A percentile compares a stretch with the other conserved stretches of the same genome.
These are phyloP conservation scores for Alternaria ventricosa DNA, from an alignment of 2,329 filamentous ascomycete genomes.

Conservation along the genomic window DNA sequence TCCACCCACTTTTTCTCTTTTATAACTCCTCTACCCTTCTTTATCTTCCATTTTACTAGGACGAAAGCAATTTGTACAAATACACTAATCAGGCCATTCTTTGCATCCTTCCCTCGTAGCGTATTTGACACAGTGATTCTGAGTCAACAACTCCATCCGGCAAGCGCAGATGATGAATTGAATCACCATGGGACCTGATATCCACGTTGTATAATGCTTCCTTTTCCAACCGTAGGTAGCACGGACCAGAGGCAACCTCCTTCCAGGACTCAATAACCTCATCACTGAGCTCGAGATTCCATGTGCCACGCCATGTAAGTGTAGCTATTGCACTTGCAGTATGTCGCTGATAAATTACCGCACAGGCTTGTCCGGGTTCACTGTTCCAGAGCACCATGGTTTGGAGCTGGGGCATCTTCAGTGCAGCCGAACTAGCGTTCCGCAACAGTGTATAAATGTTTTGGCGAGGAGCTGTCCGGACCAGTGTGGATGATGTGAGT, in stretches of 20 bases:
- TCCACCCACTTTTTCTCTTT: not conserved
- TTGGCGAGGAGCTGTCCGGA: constrained; percentile 21
- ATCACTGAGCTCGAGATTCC: constrained; percentile 25
- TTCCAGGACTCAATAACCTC: constrained; percentile 26
- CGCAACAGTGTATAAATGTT: constrained; percentile 25
- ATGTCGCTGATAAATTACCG: constrained; percentile 27
- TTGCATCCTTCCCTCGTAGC: constrained; percentile 24
- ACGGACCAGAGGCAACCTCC: not conserved
- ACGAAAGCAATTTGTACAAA: not conserved
- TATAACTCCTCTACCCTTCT: not conserved
- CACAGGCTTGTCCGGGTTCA: constrained; percentile 25
- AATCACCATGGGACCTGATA: constrained; percentile 25
- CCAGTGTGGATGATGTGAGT: constrained; percentile 28
- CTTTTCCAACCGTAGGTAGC: constrained; percentile 4
- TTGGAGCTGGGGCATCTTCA: constrained; percentile 29
- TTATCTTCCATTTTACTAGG: not conserved
- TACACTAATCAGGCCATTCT: not conserved
- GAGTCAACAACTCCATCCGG: constrained; percentile 26
- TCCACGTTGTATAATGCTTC: constrained; percentile 25
- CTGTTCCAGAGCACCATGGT: constrained; percentile 31
- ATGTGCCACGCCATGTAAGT: constrained; percentile 30
- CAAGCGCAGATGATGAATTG: constrained; percentile 27
- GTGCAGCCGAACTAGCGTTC: constrained; percentile 26
- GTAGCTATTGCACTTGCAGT: constrained; percentile 23
- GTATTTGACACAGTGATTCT: constrained; percentile 25